These are phyloP conservation scores for Phialophora tarda DNA, from an alignment of 2,329 filamentous ascomycete genomes.

Conservation along the genomic window DNA sequence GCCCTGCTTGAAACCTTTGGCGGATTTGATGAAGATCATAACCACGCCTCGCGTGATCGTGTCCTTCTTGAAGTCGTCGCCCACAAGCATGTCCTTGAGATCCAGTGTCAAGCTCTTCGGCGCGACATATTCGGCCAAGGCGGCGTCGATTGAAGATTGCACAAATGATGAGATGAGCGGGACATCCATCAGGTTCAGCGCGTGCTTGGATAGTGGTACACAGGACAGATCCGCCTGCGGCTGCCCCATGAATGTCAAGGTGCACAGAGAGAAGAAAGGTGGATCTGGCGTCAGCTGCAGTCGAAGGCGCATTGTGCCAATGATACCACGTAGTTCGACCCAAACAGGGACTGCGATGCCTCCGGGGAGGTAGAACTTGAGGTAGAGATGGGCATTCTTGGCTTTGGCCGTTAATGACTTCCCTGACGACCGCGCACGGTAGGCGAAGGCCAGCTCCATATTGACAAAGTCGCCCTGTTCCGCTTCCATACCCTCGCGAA, in stretches of 20 bases:
- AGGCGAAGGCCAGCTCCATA: slow-evolving; percentile 75
- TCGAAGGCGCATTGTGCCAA: slow-evolving; percentile 72
- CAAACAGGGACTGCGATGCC: slow-evolving; percentile 67
- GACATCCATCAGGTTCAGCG: slow-evolving; percentile 75
- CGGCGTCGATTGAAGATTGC: slow-evolving; percentile 74
- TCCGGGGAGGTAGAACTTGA: slow-evolving; percentile 72
- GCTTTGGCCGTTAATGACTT: slow-evolving; percentile 67
- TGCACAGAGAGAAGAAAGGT: slow-evolving; percentile 77
- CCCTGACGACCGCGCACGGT: slow-evolving; percentile 66
- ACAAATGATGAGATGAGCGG: slow-evolving; percentile 77
- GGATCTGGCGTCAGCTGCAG: slow-evolving; percentile 77
- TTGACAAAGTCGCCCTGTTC: slow-evolving; percentile 81
- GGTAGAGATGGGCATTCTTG: slow-evolving; percentile 73
- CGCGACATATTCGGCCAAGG: slow-evolving; percentile 75
- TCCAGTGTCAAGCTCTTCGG: slow-evolving; percentile 76
- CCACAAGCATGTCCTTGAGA: slow-evolving; percentile 76
- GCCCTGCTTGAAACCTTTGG: slow-evolving; percentile 73
- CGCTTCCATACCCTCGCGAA: slow-evolving; percentile 70
- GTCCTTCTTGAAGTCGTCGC: slow-evolving; percentile 80
- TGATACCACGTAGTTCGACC: slow-evolving; percentile 74
- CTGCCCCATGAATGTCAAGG: slow-evolving; percentile 75
- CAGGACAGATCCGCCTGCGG: slow-evolving; percentile 74
- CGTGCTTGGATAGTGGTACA: slow-evolving; percentile 70
- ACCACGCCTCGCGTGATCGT: slow-evolving; percentile 69
- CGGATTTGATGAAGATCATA: slow-evolving; percentile 69